Base-by-base conservation (phyloP, 371 early-diverging fungal species). In the Mucor velutinosus region DNA sequence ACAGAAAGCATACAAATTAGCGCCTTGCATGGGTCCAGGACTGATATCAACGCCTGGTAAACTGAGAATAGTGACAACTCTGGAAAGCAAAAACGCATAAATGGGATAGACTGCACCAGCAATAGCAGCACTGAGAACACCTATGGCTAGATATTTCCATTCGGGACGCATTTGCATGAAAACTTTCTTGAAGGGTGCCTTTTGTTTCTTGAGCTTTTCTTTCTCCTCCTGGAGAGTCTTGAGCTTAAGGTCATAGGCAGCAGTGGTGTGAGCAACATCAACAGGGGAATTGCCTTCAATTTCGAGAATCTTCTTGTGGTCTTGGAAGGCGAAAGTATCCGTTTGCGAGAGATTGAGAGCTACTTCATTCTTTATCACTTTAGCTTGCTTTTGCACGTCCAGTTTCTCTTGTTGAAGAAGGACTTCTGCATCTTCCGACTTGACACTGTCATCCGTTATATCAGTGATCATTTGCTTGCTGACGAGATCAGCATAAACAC, bases 1-100 rank as follows among this genome's bases (percentile, higher is more conserved):
- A 67, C 90, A 80, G 19, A 93, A 82, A 0, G 92, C 84, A 74
- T 89, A 95, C 23, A 92, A 84, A 56, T 87, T 86, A 56, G 86
- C 80, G 37, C 87, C 84, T 62, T 78, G 70, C 19, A 82, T 70
- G 45, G 78, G 78, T 8, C 65, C 78, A 21, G 65, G 62, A 3
- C 82, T 79, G 53, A 88, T 75, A 19, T 55, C 23, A 23, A 27
- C 23, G n/a, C 49, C 62, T 0, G 62, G 53, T 2, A 32, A 14
- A 41, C n/a, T 53, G n/a, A 69, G 60, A 21, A 56, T 39, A 12
- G 43, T 25, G 4, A 71, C 53, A 23, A 67, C 43, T 14, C 47
- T 29, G 4, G 67, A 51, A 7, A 71, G 64, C 1, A 58, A 19
- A n/a, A 55, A 59, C 0, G 64, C 67, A 58, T 60, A 63, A 14